These are phyloP conservation scores for Achaetomiella virescens DNA, from an alignment of 495 filamentous ascomycete species.

Conservation along the genomic window DNA sequence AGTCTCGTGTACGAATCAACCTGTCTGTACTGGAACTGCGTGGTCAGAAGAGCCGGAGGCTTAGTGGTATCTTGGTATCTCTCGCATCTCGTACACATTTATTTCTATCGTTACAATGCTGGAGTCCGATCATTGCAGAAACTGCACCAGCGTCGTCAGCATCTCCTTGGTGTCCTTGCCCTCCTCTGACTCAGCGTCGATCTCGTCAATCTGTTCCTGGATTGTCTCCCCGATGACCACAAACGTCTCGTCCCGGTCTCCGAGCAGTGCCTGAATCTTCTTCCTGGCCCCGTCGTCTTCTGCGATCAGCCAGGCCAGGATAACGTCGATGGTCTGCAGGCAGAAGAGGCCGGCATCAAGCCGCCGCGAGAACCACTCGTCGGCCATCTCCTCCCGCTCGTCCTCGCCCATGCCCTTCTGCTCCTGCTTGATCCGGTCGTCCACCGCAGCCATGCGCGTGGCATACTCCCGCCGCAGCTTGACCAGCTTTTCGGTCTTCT, in stretches of 20 bases:
- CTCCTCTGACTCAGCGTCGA: slow-evolving; percentile 50
- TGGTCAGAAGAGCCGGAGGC: neutral
- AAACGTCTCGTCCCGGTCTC: slow-evolving; percentile 61
- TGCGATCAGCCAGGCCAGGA: slow-evolving; percentile 86
- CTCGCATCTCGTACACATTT: slow-evolving; percentile 10
- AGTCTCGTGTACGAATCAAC: neutral
- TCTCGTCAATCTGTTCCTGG: slow-evolving; percentile 58
- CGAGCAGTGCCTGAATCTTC: slow-evolving; percentile 57
- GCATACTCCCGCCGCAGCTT: slow-evolving; percentile 67
- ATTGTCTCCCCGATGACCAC: slow-evolving; percentile 60
- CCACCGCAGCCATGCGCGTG: slow-evolving; percentile 55
- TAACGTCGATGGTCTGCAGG: slow-evolving; percentile 78
- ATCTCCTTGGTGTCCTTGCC: slow-evolving; percentile 61
- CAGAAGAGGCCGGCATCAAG: slow-evolving; percentile 83
- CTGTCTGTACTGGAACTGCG: neutral
- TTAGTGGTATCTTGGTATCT: slow-evolving; percentile 22
- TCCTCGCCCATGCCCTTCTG: slow-evolving; percentile 45
- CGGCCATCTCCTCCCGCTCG: slow-evolving; percentile 50
- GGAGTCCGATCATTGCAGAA: slow-evolving; percentile 37
- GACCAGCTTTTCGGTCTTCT: slow-evolving; percentile 67
- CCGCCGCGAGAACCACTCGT: slow-evolving; percentile 74
- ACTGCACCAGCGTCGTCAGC: slow-evolving; percentile 60
- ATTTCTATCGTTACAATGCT: neutral
- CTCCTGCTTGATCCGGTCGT: slow-evolving; percentile 60
- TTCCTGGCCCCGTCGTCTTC: slow-evolving; percentile 77